Evolutionary conservation across 805 yeast species (phyloP).

Genomic region (Candida caryicola): DNA sequence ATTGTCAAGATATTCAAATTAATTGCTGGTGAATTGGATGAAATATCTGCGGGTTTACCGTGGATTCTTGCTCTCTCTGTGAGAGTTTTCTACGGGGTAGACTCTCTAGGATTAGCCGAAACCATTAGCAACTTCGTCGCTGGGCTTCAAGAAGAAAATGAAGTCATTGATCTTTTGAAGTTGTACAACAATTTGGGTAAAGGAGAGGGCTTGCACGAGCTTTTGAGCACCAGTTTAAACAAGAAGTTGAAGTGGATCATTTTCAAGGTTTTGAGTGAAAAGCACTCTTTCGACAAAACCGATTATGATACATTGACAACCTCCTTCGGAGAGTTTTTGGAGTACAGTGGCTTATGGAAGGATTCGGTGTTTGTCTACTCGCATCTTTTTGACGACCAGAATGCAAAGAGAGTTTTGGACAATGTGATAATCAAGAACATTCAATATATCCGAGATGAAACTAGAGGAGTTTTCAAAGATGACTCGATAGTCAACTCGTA

Average conservation of each 20-base stretch:
- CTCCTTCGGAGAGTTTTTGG: slow-evolving; percentile 49
- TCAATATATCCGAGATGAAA: slow-evolving; percentile 23
- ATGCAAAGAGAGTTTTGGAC: slow-evolving; percentile 42
- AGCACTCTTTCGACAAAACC: slow-evolving; percentile 8
- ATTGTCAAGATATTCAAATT: slow-evolving; percentile 62
- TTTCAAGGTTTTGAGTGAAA: slow-evolving; percentile 37
- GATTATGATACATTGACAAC: slow-evolving; percentile 27
- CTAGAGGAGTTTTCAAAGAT: slow-evolving; percentile 23
- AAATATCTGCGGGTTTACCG: slow-evolving; percentile 46
- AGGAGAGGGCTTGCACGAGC: slow-evolving; percentile 8
- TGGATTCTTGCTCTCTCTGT: slow-evolving; percentile 67
- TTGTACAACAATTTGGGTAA: slow-evolving; percentile 13
- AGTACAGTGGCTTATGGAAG: slow-evolving; percentile 44
- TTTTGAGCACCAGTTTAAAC: slow-evolving; percentile 22
- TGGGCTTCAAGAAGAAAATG: slow-evolving; percentile 13
- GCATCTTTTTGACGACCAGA: slow-evolving; percentile 50
- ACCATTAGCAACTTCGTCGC: slow-evolving; percentile 2
- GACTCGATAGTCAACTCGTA: slow-evolving; percentile 37
- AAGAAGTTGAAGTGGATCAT: slow-evolving; percentile 52
- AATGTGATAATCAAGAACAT: slow-evolving; percentile 33
- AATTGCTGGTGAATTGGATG: slow-evolving; percentile 50
- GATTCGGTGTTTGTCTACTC: slow-evolving; percentile 64
- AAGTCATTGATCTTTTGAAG: slow-evolving; percentile 20
- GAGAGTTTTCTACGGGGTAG: slow-evolving; percentile 60
- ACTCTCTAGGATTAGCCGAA: slow-evolving; percentile 4